These are phyloP conservation scores for Castanea sativa DNA, from an alignment of 306 rosid genomes.

Conservation along the genomic window DNA sequence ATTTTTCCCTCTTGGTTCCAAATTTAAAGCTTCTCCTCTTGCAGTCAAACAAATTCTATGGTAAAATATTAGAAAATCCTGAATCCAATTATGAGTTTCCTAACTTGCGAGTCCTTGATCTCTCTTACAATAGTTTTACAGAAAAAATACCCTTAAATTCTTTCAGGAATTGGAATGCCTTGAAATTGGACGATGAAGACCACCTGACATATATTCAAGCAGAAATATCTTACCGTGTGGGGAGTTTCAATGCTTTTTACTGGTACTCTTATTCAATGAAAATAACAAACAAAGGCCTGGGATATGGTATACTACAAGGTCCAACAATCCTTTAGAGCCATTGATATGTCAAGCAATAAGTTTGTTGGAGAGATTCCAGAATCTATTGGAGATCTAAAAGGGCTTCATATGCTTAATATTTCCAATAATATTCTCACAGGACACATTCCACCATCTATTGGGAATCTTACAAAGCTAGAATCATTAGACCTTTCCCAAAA, in stretches of 20 bases:
- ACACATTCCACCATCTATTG: no score
- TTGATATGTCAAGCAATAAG: no score
- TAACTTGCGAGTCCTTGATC: not conserved
- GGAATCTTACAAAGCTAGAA: no score
- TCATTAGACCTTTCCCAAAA: no score
- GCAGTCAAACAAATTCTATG: not conserved
- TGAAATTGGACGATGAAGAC: not conserved
- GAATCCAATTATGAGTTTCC: not conserved
- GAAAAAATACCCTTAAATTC: not conserved
- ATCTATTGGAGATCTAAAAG: not conserved
- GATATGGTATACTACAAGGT: not conserved
- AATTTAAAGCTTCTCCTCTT: no score
- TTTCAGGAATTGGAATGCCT: not conserved
- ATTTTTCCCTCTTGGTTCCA: no score
- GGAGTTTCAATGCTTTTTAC: no score
- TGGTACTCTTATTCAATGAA: no score
- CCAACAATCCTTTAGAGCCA: no score
- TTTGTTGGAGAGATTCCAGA: not conserved
- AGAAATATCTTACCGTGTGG: rapidly evolving
- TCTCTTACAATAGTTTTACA: not conserved
- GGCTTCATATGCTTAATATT: not conserved
- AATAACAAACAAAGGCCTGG: no score
- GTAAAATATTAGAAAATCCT: not conserved
- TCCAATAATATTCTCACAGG: not conserved
- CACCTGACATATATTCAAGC: not conserved